Evolutionary conservation across 768 basidiomycete genomes (phyloP), one percentile per base, ranked within the genome.

Genomic region (Tubosaeta sp.): DNA sequence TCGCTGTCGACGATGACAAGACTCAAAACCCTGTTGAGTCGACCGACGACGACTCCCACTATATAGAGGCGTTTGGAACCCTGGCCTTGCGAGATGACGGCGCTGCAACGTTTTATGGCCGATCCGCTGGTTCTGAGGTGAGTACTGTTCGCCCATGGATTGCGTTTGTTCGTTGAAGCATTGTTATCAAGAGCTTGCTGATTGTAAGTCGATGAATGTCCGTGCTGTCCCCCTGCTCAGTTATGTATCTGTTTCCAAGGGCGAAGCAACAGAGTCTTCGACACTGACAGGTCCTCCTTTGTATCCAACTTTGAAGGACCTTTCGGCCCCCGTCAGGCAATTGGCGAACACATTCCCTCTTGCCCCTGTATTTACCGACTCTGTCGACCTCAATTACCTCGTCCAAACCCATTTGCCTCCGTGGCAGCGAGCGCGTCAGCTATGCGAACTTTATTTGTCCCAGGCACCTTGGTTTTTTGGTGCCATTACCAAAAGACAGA

Each of bases 391-490:
- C 37, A 66, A 76, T 51, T 70, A 73, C 51, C 69, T 85, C 56
- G 59, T 81, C 17, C 64, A 72, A 37, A 62, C 69, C 14, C 76
- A 80, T 61, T 74, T 88, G 1, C 88, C 88, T 0, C 66, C 78
- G 0, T 84, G 80, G 76, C 62, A 69, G 8, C 83, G 85, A 34
- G 81, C 83, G 0, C 71, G 67, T 42, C 76, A 80, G 31, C 74
- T 90, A 32, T 78, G 76, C 58, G 77, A 82, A n/a, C 73, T 86
- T 12, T 90, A 89, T 65, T 76, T 88, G 37, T 83, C 84, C n/a
- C 83, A 86, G 60, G 85, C 86, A 3, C 83, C 85, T 0, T 90
- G 88, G 88, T 87, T 88, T 63, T 88, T 86, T 52, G 83, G 86
- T 19, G 83, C 86, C 2, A 80, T 89, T 34, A 83, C 83, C 3